Conservation (phyloP, 1,139 yeast genomes). For the Pichia sp. region DNA sequence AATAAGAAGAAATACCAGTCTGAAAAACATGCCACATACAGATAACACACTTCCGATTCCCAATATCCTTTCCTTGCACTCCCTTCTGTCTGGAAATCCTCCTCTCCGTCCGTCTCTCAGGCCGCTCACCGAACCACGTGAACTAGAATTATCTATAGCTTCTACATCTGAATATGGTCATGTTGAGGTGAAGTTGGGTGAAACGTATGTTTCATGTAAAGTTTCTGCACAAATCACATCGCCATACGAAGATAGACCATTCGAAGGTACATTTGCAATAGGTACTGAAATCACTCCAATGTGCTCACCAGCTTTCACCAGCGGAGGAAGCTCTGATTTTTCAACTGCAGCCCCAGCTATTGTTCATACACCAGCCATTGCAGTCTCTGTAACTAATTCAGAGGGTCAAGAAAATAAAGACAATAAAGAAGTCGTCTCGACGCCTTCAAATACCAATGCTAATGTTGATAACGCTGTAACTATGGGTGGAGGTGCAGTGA, state of each 20-base stretch:
- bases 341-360: conserved; percentile 19
- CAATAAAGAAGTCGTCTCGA: neutral
- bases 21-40: conserved; percentile 13
- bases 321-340: conserved; percentile 40
- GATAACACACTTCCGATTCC: conserved; percentile 19
- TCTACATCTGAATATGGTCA: conserved; percentile 62
- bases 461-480: conserved; percentile 5
- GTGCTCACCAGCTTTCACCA: conserved; percentile 83
- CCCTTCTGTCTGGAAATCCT: conserved; percentile 15
- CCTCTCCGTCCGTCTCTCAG: conserved; percentile 20
- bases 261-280: conserved; percentile 83
- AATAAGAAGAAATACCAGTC: no score
- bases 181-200: conserved; percentile 72
- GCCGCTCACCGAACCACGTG: conserved; percentile 17
- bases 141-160: conserved; percentile 56
- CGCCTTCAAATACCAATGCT: neutral
- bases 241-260: conserved; percentile 90
- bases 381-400: conserved; percentile 8
- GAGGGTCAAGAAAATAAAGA: neutral
- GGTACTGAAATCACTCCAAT: conserved; percentile 84
- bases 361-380: conserved; percentile 16
- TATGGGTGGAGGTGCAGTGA: conserved; percentile 19
- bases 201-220: conserved; percentile 69
- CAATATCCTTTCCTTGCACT: conserved; percentile 18
- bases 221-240: conserved; percentile 75